These are phyloP conservation scores for Catenaria anguillulae DNA, from an alignment of 371 early-diverging fungal species.

Conservation along the genomic window DNA sequence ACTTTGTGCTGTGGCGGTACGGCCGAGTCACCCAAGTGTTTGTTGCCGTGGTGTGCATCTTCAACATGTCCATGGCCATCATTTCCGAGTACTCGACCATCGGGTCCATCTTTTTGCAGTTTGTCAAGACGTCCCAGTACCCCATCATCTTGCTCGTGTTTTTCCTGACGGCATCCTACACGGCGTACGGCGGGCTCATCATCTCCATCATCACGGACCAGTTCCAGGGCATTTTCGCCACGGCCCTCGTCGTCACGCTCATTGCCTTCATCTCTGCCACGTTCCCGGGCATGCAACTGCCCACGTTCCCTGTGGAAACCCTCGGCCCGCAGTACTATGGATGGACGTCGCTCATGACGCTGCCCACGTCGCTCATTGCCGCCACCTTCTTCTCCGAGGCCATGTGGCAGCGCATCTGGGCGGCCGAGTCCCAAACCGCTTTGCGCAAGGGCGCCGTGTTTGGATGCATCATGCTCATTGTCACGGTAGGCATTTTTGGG, in stretches of 20 bases:
- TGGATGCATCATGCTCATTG: slow-evolving; percentile 21
- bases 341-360: slow-evolving; percentile 24
- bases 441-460: slow-evolving; percentile 26
- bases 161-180: slow-evolving; percentile 35
- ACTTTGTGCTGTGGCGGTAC: slow-evolving; percentile 31
- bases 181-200: slow-evolving; percentile 43
- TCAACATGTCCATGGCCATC: slow-evolving; percentile 1
- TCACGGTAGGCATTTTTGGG: slow-evolving; percentile 36
- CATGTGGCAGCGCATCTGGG: slow-evolving; percentile 48
- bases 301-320: slow-evolving; percentile 20
- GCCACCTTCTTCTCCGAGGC: slow-evolving; percentile 43
- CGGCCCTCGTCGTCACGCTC: slow-evolving; percentile 21
- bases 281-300: slow-evolving; percentile 22
- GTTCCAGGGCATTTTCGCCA: slow-evolving; percentile 29
- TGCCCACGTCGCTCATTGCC: slow-evolving; percentile 34
- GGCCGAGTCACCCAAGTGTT: slow-evolving; percentile 13
- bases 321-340: slow-evolving; percentile 29
- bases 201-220: slow-evolving; percentile 42
- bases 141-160: slow-evolving; percentile 20
- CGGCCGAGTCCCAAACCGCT: slow-evolving; percentile 29
- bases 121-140: slow-evolving; percentile 4
- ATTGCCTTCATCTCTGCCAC: slow-evolving; percentile 32
- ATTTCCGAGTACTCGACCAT: slow-evolving; percentile 1
- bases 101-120: not conserved
- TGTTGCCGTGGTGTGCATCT: not conserved